A percentile compares a stretch with the other conserved stretches of the same genome.
These are phyloP conservation scores for Coniferiporia sulphurascens DNA, from an alignment of 1,284 basidiomycete genomes.

Conservation along the genomic window DNA sequence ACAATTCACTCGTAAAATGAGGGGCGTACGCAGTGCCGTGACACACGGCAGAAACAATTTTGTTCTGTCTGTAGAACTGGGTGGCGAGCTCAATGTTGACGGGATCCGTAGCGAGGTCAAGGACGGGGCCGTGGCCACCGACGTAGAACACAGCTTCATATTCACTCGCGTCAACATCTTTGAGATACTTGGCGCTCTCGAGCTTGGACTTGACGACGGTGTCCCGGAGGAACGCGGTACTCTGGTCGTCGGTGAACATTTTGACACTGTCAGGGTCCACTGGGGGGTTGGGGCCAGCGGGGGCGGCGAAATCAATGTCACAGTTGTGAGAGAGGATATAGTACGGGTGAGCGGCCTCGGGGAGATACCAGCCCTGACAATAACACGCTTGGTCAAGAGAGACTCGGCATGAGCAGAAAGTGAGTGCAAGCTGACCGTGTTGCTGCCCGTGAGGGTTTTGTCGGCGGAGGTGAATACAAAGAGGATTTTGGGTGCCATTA, in stretches of 20 bases:
- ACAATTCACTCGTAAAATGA: background rate
- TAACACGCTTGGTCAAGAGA: background rate
- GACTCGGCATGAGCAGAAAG: too few relatives aligned
- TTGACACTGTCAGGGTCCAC: conserved; percentile 60
- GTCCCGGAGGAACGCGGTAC: conserved; percentile 61
- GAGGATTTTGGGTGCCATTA: conserved; percentile 43
- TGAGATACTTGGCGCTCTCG: conserved; percentile 55
- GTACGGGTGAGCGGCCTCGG: conserved; percentile 81
- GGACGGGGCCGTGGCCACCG: conserved; percentile 70
- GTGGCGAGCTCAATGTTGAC: conserved; percentile 55
- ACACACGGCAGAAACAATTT: conserved; percentile 66
- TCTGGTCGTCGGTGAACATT: conserved; percentile 54
- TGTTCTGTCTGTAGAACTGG: conserved; percentile 57
- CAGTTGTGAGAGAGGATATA: conserved; percentile 56
- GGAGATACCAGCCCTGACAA: conserved; percentile 60
- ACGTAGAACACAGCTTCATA: conserved; percentile 78
- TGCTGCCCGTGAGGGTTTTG: conserved; percentile 52
- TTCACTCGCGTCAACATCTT: conserved; percentile 51
- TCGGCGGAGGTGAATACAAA: conserved; percentile 73
- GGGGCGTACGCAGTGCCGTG: conserved; percentile 56
- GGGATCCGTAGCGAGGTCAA: conserved; percentile 60
- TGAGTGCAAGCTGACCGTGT: conserved; percentile 41
- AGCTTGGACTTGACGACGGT: conserved; percentile 52
- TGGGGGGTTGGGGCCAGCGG: conserved; percentile 68
- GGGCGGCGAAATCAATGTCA: conserved; percentile 67